These are phyloP conservation scores for Plasmopara viticola DNA, from an alignment of 352 stramenopile genomes.

Conservation along the genomic window DNA sequence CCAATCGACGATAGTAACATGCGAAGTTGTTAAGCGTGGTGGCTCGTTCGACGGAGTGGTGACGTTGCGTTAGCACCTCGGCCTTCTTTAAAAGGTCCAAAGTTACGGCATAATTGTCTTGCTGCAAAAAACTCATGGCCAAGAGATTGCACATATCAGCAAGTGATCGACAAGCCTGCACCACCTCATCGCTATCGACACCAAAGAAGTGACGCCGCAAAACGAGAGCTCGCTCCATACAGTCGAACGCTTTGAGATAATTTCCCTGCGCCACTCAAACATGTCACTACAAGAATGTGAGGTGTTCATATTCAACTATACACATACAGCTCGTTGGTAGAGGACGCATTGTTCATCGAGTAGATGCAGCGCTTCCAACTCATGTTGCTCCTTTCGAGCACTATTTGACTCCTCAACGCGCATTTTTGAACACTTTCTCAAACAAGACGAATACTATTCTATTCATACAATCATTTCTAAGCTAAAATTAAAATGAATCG, in stretches of 20 bases:
- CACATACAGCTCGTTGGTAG: constrained; percentile 66
- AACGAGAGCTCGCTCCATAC: constrained; percentile 89
- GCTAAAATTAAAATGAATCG: no score
- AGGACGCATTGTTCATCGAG: constrained; percentile 89
- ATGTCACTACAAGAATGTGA: not conserved
- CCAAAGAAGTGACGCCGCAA: constrained; percentile 90
- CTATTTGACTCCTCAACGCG: constrained; percentile 27
- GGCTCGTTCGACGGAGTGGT: constrained; percentile 63
- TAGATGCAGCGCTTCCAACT: constrained; percentile 85
- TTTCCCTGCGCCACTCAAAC: constrained; percentile 48
- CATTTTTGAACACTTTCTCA: constrained; percentile 2
- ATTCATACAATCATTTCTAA: no score
- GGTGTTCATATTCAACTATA: not conserved
- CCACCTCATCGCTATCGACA: constrained; percentile 81
- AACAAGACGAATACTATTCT: no score
- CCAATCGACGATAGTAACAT: constrained; percentile 87
- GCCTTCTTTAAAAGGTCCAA: constrained; percentile 92
- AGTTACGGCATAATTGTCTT: constrained; percentile 89
- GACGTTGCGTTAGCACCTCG: constrained; percentile 85
- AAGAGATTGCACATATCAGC: constrained; percentile 92
- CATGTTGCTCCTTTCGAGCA: constrained; percentile 51
- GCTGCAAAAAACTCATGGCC: constrained; percentile 91
- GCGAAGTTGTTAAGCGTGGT: constrained; percentile 93
- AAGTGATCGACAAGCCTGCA: constrained; percentile 80
- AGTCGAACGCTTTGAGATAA: constrained; percentile 89